phyloP scores from a whole-genome alignment of 805 yeast genomes.

The Lipomyces mesembrius region DNA sequence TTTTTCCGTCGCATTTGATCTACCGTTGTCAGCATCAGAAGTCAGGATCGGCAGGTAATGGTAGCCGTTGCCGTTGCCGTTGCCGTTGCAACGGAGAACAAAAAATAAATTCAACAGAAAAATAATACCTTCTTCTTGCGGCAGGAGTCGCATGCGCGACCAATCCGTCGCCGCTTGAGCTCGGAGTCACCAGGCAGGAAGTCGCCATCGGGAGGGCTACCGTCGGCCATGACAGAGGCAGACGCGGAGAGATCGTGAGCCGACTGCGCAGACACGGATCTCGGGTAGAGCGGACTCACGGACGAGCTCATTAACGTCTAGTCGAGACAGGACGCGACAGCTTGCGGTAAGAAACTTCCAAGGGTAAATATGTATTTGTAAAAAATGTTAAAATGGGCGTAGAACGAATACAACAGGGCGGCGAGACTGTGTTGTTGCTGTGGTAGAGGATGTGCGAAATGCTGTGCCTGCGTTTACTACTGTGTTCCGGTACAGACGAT shows the following conservation, averaged over 20 bases:
- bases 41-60: neutral
- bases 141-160: constrained; percentile 56
- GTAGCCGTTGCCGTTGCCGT: neutral
- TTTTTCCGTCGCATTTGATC: constrained; percentile 49
- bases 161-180: constrained; percentile 47
- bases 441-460: neutral
- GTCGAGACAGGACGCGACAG: neutral
- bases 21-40: neutral
- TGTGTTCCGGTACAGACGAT: neutral
- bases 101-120: neutral
- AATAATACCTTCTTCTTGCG: constrained; percentile 46
- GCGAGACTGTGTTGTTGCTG: neutral
- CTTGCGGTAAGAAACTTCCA: neutral
- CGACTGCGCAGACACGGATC: neutral
- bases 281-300: neutral
- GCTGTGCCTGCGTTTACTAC: neutral
- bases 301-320: neutral
- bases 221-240: neutral
- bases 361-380: neutral
- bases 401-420: neutral
- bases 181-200: constrained; percentile 4
- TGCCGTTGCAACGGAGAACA: neutral
- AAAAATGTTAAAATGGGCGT: too few species aligned
- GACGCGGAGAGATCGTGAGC: neutral
- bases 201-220: neutral